phyloP scores from a whole-genome alignment of 2,329 filamentous ascomycete genomes.

The Huntiella abstrusa region DNA sequence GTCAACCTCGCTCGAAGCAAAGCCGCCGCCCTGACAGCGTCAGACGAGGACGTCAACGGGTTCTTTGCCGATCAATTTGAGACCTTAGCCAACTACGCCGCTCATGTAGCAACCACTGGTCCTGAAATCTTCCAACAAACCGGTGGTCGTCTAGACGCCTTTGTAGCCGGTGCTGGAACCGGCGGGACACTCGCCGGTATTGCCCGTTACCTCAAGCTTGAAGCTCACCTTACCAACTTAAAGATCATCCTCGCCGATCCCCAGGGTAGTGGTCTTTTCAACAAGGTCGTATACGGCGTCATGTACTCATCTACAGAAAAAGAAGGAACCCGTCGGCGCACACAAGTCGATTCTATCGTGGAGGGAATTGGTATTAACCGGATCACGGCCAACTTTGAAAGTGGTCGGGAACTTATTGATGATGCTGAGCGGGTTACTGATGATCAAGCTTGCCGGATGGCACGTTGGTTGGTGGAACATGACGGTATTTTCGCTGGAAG shows the following conservation, averaged over 20 bases:
- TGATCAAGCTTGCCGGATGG: constrained; percentile 78
- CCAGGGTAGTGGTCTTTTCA: constrained; percentile 82
- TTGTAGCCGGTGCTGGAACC: constrained; percentile 84
- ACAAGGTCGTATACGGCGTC: constrained; percentile 79
- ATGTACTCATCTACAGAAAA: constrained; percentile 84
- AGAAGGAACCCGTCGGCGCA: constrained; percentile 73
- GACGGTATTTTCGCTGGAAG: constrained; percentile 91
- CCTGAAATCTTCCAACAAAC: constrained; percentile 78
- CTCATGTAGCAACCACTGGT: constrained; percentile 66
- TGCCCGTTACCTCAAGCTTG: constrained; percentile 62
- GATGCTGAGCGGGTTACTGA: constrained; percentile 82
- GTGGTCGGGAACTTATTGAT: constrained; percentile 67
- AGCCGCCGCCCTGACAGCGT: constrained; percentile 52
- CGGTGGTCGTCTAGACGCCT: constrained; percentile 57
- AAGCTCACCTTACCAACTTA: constrained; percentile 35
- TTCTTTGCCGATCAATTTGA: constrained; percentile 98
- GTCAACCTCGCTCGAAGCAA: constrained; percentile 74
- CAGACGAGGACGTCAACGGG: constrained; percentile 47
- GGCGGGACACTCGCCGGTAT: constrained; percentile 87
- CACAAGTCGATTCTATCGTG: constrained; percentile 89
- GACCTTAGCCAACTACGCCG: constrained; percentile 69
- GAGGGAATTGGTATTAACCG: constrained; percentile 93
- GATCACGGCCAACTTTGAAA: constrained; percentile 83
- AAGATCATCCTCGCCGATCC: constrained; percentile 78
- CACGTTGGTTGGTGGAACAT: constrained; percentile 86